These are phyloP conservation scores for Dacryopinax spathularia DNA, from an alignment of 768 basidiomycete genomes.

Conservation along the genomic window DNA sequence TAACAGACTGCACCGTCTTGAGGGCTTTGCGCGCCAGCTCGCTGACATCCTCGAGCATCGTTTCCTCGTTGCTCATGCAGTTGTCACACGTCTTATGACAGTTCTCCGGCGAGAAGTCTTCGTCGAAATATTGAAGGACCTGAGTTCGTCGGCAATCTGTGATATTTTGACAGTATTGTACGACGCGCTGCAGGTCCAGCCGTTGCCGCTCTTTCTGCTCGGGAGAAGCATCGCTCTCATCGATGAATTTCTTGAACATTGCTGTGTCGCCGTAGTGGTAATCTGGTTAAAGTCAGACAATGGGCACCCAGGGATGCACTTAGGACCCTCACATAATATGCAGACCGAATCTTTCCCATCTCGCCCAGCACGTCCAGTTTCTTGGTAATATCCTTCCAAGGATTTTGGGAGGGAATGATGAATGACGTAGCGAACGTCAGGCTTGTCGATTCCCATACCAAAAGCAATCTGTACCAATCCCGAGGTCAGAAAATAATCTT, in stretches of 20 bases:
- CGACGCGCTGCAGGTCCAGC: constrained; percentile 50
- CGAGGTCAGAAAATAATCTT: constrained; percentile 5
- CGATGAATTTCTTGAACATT: constrained; percentile 45
- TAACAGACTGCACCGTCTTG: constrained; percentile 38
- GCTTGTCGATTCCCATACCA: constrained; percentile 92
- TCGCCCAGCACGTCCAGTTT: constrained; percentile 91
- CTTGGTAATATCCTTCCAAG: constrained; percentile 88
- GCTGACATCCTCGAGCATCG: constrained; percentile 46
- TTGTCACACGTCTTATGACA: constrained; percentile 75
- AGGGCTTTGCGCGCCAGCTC: constrained; percentile 42
- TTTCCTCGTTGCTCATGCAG: constrained; percentile 41
- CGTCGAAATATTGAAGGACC: constrained; percentile 78
- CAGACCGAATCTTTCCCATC: constrained; percentile 77
- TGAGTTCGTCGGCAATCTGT: constrained; percentile 77
- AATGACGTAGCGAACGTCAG: constrained; percentile 73
- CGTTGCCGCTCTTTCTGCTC: constrained; percentile 56
- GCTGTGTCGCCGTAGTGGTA: constrained; percentile 48
- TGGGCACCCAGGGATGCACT: background rate
- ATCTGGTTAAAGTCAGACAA: constrained; percentile 31
- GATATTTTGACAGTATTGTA: constrained; percentile 65
- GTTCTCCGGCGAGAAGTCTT: constrained; percentile 51
- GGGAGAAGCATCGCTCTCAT: constrained; percentile 26
- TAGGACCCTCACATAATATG: constrained; percentile 54
- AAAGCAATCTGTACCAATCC: constrained; percentile 67
- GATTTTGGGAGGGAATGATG: constrained; percentile 72